These are phyloP conservation scores for Metschnikowia drakensbergensis DNA, from an alignment of 805 yeast species.

Conservation along the genomic window DNA sequence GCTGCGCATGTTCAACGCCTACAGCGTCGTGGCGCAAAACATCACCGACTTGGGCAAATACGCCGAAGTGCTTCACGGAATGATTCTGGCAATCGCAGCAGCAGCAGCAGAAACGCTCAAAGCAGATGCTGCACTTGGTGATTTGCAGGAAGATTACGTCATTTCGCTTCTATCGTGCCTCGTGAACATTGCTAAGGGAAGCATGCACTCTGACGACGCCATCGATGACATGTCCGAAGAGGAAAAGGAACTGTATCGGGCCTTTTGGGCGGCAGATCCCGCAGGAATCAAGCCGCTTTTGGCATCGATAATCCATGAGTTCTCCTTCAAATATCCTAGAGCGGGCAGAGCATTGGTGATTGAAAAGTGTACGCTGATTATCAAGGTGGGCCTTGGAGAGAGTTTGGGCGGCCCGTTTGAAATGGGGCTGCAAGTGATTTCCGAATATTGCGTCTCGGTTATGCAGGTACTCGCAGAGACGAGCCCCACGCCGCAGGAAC, in stretches of 20 bases:
- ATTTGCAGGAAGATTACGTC: constrained; percentile 41
- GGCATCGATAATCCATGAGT: constrained; percentile 37
- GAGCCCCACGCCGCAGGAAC: not conserved
- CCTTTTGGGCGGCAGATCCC: constrained; percentile 51
- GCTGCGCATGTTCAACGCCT: constrained; percentile 58
- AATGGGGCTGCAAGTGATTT: constrained; percentile 24
- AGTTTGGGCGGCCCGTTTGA: constrained; percentile 63
- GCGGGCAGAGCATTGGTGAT: constrained; percentile 47
- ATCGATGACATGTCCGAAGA: constrained; percentile 38
- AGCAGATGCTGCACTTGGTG: constrained; percentile 14
- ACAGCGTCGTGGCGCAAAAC: constrained; percentile 59
- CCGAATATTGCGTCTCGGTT: constrained; percentile 9
- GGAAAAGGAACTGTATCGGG: constrained; percentile 18
- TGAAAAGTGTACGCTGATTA: constrained; percentile 60
- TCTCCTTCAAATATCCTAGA: constrained; percentile 39
- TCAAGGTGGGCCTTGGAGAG: constrained; percentile 65
- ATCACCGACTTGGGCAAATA: constrained; percentile 41
- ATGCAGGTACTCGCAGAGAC: constrained; percentile 9
- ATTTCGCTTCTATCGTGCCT: constrained; percentile 59
- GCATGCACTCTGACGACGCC: constrained; percentile 54
- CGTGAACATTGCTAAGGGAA: constrained; percentile 67
- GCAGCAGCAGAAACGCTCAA: constrained; percentile 10
- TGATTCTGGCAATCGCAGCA: constrained; percentile 21
- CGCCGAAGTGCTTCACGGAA: constrained; percentile 20
- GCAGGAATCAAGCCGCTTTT: constrained; percentile 40